phyloP scores from a whole-genome alignment of 306 rosid genomes.

The Hylodesmum podocarpum region DNA sequence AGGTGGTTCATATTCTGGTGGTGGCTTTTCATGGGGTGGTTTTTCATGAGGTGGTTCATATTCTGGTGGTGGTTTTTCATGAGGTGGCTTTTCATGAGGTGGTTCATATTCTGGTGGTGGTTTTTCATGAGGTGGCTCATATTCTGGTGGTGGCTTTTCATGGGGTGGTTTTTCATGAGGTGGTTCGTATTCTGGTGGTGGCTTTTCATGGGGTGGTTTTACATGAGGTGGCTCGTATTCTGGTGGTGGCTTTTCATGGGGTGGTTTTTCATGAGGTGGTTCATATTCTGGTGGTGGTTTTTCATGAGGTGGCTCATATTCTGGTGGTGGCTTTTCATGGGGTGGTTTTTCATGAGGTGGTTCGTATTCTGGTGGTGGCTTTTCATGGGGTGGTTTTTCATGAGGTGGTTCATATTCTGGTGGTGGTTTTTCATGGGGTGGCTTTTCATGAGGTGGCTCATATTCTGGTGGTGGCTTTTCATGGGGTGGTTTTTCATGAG shows the following conservation, averaged over 20 bases:
- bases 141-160: not conserved
- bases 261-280: not conserved
- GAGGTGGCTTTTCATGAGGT: not conserved
- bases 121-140: not conserved
- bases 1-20: not conserved
- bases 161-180: not conserved
- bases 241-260: not conserved
- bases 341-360: conserved; percentile 1
- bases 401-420: not conserved
- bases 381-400: not conserved
- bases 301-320: not conserved
- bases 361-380: not conserved
- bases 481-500: not conserved
- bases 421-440: not conserved
- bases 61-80: not conserved
- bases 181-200: not conserved
- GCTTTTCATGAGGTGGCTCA: not conserved
- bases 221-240: not conserved
- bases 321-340: conserved; percentile 3
- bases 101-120: not conserved
- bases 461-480: not conserved
- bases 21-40: not conserved
- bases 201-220: not conserved
- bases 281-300: not conserved
- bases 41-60: not conserved